Evolutionary conservation across 495 filamentous ascomycete genomes (phyloP).

Genomic region (Cryomyces antarcticus): DNA sequence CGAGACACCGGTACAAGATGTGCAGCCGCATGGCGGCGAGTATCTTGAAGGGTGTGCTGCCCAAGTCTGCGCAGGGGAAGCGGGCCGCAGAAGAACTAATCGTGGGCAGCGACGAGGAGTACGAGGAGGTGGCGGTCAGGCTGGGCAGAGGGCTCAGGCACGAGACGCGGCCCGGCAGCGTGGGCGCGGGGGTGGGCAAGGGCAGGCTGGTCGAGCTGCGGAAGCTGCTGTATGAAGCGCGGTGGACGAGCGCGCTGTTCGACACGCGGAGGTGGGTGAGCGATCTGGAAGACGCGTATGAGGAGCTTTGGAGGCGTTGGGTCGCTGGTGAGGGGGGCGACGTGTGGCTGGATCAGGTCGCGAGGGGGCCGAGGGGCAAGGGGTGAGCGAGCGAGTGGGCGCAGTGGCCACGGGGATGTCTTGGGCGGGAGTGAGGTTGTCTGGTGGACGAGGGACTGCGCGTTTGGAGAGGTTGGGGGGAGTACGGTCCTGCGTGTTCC

Average conservation of each 20-base stretch:
- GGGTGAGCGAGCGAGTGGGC: not conserved
- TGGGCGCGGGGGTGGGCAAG: constrained; percentile 16
- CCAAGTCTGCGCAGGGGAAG: constrained; percentile 43
- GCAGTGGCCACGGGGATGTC: no score
- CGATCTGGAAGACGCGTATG: constrained; percentile 78
- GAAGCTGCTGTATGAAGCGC: constrained; percentile 57
- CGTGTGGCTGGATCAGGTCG: constrained; percentile 34
- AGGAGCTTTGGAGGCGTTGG: constrained; percentile 74
- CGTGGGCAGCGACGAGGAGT: constrained; percentile 52
- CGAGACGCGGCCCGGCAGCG: constrained; percentile 9
- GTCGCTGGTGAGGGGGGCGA: constrained; percentile 74
- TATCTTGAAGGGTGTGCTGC: constrained; percentile 76
- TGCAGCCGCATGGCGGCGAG: constrained; percentile 94
- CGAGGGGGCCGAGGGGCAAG: not conserved
- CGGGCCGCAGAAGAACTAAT: constrained; percentile 56
- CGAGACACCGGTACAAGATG: constrained; percentile 96
- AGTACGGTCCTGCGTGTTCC: no score
- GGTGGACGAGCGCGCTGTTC: constrained; percentile 72
- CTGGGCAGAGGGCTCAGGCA: constrained; percentile 53
- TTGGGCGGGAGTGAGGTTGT: no score
- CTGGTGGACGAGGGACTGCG: no score
- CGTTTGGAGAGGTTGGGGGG: no score
- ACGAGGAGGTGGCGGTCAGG: constrained; percentile 60
- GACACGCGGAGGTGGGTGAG: constrained; percentile 83
- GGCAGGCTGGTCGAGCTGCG: constrained; percentile 59